Conservation (phyloP, 2,329 filamentous ascomycete genomes). For the Fusarium scirpi region DNA sequence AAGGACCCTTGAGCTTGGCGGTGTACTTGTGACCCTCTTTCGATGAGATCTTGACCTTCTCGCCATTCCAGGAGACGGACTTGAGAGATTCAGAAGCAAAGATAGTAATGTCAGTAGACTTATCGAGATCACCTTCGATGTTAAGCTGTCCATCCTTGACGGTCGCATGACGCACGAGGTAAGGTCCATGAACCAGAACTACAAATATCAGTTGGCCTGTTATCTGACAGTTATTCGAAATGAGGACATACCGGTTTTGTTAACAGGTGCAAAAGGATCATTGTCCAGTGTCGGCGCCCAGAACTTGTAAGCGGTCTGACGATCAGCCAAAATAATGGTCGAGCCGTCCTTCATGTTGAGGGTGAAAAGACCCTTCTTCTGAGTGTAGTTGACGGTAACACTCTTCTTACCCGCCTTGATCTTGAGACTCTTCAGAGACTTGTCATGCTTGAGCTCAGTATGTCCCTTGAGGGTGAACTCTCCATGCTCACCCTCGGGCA, state of each 20-base stretch:
- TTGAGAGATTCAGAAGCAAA: slow-evolving; percentile 61
- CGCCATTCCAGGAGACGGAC: slow-evolving; percentile 65
- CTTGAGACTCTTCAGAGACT: slow-evolving; percentile 54
- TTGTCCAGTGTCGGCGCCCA: slow-evolving; percentile 65
- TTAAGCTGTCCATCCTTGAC: slow-evolving; percentile 54
- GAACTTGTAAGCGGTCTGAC: slow-evolving; percentile 66
- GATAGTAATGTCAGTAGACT: slow-evolving; percentile 57
- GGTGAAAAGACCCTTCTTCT: slow-evolving; percentile 60
- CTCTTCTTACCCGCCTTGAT: slow-evolving; percentile 56
- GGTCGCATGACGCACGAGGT: slow-evolving; percentile 61
- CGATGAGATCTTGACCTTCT: slow-evolving; percentile 46
- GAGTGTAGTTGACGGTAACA: slow-evolving; percentile 62
- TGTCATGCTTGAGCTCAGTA: slow-evolving; percentile 23
- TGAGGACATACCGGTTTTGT: slow-evolving; percentile 57
- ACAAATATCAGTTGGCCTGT: background rate
- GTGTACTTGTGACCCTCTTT: slow-evolving; percentile 47
- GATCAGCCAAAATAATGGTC: slow-evolving; percentile 65
- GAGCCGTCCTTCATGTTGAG: slow-evolving; percentile 61
- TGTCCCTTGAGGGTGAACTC: slow-evolving; percentile 63
- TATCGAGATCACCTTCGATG: slow-evolving; percentile 60
- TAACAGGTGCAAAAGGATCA: slow-evolving; percentile 58
- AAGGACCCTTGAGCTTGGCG: slow-evolving; percentile 45
- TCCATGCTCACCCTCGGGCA: slow-evolving; percentile 65
- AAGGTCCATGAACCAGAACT: slow-evolving; percentile 66
- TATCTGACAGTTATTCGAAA: rapidly evolving